Conservation (phyloP, 148 eudicot genomes). For the Cornus suecica region DNA sequence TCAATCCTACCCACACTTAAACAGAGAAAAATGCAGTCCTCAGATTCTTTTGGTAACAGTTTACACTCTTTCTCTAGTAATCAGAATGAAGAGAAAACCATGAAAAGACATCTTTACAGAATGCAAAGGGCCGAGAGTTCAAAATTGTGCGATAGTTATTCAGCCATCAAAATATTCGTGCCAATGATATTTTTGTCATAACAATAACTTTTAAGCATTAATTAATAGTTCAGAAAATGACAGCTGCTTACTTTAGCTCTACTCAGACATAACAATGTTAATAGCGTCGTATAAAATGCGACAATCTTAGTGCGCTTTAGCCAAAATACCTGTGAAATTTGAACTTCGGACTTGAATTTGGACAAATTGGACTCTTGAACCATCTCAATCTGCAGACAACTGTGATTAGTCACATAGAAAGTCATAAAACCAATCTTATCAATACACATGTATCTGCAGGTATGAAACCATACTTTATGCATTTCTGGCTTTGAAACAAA, state of each 20-base stretch:
- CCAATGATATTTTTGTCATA: no score
- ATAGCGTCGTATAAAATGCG: no score
- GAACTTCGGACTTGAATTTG: slow-evolving; percentile 73
- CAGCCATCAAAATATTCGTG: background rate
- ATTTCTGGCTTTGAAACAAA: slow-evolving; percentile 66
- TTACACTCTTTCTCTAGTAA: no score
- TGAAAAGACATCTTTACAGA: no score
- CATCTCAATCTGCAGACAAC: slow-evolving; percentile 62
- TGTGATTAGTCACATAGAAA: background rate
- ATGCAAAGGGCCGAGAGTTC: no score
- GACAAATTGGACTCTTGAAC: slow-evolving; percentile 70
- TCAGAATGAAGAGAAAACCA: no score
- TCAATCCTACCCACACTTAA: background rate
- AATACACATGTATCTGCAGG: background rate
- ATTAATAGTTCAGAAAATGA: no score
- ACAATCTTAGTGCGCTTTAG: background rate
- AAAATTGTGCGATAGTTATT: background rate
- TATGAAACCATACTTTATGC: slow-evolving; percentile 45
- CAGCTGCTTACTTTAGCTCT: no score
- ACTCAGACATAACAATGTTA: no score
- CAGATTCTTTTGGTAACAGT: background rate
- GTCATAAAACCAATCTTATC: background rate
- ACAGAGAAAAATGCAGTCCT: background rate
- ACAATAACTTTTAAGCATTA: no score
- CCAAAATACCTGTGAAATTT: slow-evolving; percentile 76